Conservation (phyloP, 805 yeast genomes). For the Spathaspora passalidarum region DNA sequence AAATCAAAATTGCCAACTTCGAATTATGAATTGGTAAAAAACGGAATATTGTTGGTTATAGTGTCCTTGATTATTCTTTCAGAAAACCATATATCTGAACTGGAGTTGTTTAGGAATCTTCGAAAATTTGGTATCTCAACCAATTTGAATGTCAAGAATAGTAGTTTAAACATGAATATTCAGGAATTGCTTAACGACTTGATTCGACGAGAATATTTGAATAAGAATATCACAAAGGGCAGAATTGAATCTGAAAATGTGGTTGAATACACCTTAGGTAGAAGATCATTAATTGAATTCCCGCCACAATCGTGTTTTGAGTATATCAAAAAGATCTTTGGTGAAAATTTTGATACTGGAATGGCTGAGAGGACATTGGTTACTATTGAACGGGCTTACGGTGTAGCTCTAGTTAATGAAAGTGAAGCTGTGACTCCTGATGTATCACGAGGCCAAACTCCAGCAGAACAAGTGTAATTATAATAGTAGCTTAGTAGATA, state of each 20-base stretch:
- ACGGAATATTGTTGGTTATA: conserved; percentile 29
- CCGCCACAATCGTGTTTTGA: conserved; percentile 25
- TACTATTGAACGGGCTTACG: conserved; percentile 25
- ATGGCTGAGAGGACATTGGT: conserved; percentile 16
- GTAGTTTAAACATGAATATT: conserved; percentile 19
- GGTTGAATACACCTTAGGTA: conserved; percentile 28
- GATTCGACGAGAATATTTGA: conserved; percentile 28
- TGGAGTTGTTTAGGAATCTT: conserved; percentile 19
- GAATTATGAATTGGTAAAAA: conserved; percentile 25
- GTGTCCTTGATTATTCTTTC: conserved; percentile 27
- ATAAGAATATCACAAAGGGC: conserved; percentile 12
- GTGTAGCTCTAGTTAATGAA: conserved; percentile 11
- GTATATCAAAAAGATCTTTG: conserved; percentile 23
- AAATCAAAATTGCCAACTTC: conserved; percentile 17
- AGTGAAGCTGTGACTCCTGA: conserved; percentile 8
- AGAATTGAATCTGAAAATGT: conserved; percentile 14
- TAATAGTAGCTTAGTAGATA: too few species aligned
- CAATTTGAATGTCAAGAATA: conserved; percentile 15
- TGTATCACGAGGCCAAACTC: neutral
- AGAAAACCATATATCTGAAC: conserved; percentile 30
- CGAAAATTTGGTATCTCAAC: conserved; percentile 26
- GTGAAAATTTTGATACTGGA: conserved; percentile 18
- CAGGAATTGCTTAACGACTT: conserved; percentile 24
- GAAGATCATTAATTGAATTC: conserved; percentile 31
- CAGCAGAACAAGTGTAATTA: neutral